Base-by-base conservation (phyloP, 208 protist genomes). In the Vickermania ingenoplastis region DNA sequence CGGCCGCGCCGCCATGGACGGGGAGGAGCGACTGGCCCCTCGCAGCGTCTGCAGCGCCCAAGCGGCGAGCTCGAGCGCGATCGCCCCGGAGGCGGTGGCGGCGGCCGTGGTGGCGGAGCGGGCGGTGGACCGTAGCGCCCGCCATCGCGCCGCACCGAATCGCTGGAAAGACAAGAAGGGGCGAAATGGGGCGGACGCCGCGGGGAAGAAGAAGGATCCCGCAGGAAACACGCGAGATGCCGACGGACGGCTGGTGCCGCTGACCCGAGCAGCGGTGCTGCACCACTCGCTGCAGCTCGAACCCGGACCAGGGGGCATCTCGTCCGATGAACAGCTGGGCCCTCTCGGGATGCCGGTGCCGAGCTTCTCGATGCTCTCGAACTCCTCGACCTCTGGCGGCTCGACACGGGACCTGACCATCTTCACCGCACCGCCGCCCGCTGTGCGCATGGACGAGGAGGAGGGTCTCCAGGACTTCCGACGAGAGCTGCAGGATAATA, bases 401-500 rank as follows among this genome's bases (percentile, higher is more conserved):
- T 45, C 36, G 7, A 7, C 36, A 7, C 36, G 36, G 36, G 36
- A 17, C 11, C 17, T 45, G 36, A 45, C 7, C 36, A 7, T 45
- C 11, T 17, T 45, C 7, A 7, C 36, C 36, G 11, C 36, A 17
- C 11, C 36, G 17, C 36, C 36, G 11, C 7, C 17, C 17, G 7
- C 36, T 45, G 36, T 45, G 11, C 41, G 64, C 14, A 53, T 69
- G 54, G 41, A 51, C 61, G 57, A 68, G 5, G 55, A 55, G 27
- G 76, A 86, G 48, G 80, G 82, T 61, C 65, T 73, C 22, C 56
- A 68, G 17, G 61, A 65, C 59, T 93, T 93, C 61, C 77, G 79
- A 29, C 67, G 75, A 53, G 86, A 93, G 58, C 63, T 93, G 65
- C 76, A 89, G 45, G 76, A 79, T 31, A 93, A 89, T 41, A 66